A percentile compares a stretch with the other conserved stretches of the same genome.
phyloP scores from a whole-genome alignment of 2,329 filamentous ascomycete species.

The Diaporthe capsici region DNA sequence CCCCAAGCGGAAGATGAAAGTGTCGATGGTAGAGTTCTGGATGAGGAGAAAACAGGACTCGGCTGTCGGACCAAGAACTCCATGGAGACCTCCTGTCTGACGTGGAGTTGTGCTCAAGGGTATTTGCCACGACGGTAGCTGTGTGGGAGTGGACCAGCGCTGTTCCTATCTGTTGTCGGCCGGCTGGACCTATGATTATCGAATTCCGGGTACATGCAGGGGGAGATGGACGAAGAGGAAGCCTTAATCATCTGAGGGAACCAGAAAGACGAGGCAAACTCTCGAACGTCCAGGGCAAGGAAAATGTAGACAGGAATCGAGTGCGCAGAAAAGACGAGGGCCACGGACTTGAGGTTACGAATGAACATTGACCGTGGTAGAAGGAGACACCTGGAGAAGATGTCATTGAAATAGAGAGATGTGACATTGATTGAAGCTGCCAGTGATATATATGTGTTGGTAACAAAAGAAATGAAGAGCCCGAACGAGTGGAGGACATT shows the following conservation, averaged over 20 bases:
- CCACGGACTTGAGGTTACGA: background rate
- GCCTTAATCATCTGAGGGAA: background rate
- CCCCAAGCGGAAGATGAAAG: background rate
- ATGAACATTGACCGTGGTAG: no score
- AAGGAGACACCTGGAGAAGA: background rate
- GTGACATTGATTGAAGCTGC: background rate
- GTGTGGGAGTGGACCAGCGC: background rate
- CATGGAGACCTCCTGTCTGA: background rate
- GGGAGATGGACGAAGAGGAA: background rate
- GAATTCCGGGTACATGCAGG: background rate
- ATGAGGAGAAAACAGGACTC: background rate
- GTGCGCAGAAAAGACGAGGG: no score
- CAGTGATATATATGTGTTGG: background rate
- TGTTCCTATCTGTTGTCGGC: background rate
- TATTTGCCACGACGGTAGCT: background rate
- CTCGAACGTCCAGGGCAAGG: background rate
- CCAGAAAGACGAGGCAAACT: background rate
- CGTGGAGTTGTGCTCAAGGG: background rate
- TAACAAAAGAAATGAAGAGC: background rate
- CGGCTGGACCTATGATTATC: background rate
- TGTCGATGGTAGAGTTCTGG: background rate
- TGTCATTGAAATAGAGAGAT: background rate
- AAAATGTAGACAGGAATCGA: background rate
- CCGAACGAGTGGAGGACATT: no score
- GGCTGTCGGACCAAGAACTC: background rate